Evolutionary conservation across 2,329 filamentous ascomycete genomes (phyloP), one percentile per base, ranked within the genome.

Genomic region (Ophiocordyceps robertsii): DNA sequence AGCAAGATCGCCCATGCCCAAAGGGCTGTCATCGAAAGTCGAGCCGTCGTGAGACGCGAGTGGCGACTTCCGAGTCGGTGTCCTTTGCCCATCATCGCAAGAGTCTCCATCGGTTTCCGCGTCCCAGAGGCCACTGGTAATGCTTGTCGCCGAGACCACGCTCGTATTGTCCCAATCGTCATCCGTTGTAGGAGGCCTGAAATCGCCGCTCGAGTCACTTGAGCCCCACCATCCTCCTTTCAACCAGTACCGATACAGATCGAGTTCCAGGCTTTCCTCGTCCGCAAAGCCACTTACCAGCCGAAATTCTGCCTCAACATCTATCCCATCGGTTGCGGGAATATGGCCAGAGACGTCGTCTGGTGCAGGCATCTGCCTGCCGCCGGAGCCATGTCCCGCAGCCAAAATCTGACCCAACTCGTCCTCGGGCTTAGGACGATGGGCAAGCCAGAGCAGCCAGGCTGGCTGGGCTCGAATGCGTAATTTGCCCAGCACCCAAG

Each of bases 211-310:
- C 6, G 71, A 70, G 57, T 96, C 90, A 29, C 80, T 70, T 14
- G 81, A 80, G 1, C 90, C 89, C 80, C 87, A 95, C 66, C 84
- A 84, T 8, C 85, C 87, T 17, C 86, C 87, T 42, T 72, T 69
- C 41, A 83, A 78, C 84, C 87, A 96, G 76, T 89, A 92, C 29
- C 70, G 69, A 58, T 95, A 96, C 2, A 95, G 65, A 45, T 78
- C 80, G 2, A 73, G 70, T 49, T 90, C 82, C 3, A 95, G 67
- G 33, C 76, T 74, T 27, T 74, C 72, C 51, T 92, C 84, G 35
- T 78, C 54, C 55, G 62, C 56, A 42, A 57, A 54, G 12, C 51
- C 50, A 7, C 58, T 43, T 39, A 77, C 70, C 42, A 75, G 75
- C 50, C 85, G 76, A 51, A 89, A 79, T 57, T 92, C 85, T 1